Conservation (phyloP, 768 basidiomycete species). For the Leucosporidium yakuticum region DNA sequence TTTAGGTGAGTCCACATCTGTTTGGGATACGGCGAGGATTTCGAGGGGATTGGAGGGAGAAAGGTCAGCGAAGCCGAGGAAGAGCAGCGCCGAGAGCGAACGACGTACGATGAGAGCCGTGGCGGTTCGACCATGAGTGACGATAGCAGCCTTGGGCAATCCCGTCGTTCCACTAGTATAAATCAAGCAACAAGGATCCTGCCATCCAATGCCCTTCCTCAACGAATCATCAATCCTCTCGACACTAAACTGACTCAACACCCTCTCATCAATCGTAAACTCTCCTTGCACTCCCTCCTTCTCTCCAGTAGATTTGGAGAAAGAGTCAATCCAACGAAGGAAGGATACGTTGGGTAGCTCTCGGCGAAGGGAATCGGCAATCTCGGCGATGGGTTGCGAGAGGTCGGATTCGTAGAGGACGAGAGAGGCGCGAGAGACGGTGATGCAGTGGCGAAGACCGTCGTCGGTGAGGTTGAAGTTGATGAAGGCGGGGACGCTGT, state of each 20-base stretch:
- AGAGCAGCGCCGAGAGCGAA: too few species aligned
- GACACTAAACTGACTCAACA: neutral
- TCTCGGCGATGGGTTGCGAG: conserved; percentile 6
- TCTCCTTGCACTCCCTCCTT: conserved; percentile 7
- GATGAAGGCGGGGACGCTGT: conserved; percentile 33
- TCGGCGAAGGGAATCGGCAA: neutral
- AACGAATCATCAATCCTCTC: conserved; percentile 14
- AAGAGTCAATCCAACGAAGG: conserved; percentile 18
- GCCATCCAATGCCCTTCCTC: conserved; percentile 24
- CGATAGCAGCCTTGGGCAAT: conserved; percentile 20
- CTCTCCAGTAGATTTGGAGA: neutral
- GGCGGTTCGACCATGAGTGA: conserved; percentile 15
- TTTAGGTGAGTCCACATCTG: conserved; percentile 19
- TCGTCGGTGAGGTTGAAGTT: conserved; percentile 29
- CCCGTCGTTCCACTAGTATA: conserved; percentile 26
- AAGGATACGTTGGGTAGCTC: neutral
- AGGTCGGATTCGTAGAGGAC: conserved; percentile 30
- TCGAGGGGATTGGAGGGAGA: neutral
- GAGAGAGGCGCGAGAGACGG: conserved; percentile 11
- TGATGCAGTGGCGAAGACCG: conserved; percentile 29
- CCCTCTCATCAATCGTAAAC: neutral
- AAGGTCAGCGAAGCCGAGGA: conserved; percentile 4
- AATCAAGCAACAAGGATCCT: conserved; percentile 22
- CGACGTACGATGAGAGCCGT: conserved; percentile 6
- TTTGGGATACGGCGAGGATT: too few species aligned